Conservation (phyloP, 371 early-diverging fungal species). For the Rhizopus delemar region DNA sequence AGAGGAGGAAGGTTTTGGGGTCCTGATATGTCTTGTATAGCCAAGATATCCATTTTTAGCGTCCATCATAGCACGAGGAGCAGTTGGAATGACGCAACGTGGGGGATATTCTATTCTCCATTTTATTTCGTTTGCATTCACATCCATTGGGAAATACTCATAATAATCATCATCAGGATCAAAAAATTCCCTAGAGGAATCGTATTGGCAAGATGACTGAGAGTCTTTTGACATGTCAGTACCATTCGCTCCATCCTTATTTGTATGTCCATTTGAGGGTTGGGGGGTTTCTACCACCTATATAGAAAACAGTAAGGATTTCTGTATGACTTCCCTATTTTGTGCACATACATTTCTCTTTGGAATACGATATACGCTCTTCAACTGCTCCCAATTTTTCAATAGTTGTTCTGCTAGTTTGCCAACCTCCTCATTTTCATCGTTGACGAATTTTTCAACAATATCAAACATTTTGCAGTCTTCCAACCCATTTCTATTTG, state of each 20-base stretch:
- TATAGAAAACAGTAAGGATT: background rate
- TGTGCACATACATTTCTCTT: constrained; percentile 29
- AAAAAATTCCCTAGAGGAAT: constrained; percentile 39
- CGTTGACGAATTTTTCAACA: constrained; percentile 42
- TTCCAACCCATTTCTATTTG: constrained; percentile 69
- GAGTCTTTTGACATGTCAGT: background rate
- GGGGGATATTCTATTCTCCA: constrained; percentile 29
- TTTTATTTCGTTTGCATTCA: constrained; percentile 19
- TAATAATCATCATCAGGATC: constrained; percentile 44
- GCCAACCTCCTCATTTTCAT: constrained; percentile 44
- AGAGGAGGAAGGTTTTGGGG: background rate
- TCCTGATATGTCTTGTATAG: constrained; percentile 11
- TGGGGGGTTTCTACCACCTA: background rate
- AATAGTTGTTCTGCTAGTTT: constrained; percentile 41
- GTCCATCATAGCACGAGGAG: constrained; percentile 41
- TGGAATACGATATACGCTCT: constrained; percentile 59
- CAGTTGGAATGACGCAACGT: constrained; percentile 30
- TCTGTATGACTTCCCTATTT: background rate
- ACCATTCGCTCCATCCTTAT: background rate
- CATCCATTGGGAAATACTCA: constrained; percentile 33
- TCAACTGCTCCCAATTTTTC: constrained; percentile 52
- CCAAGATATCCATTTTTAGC: constrained; percentile 29
- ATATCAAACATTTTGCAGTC: constrained; percentile 60
- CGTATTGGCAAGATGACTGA: background rate
- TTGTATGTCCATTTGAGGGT: no score